Base-by-base conservation (phyloP, 2,329 filamentous ascomycete genomes). In the Aspergillus pseudoterreus region DNA sequence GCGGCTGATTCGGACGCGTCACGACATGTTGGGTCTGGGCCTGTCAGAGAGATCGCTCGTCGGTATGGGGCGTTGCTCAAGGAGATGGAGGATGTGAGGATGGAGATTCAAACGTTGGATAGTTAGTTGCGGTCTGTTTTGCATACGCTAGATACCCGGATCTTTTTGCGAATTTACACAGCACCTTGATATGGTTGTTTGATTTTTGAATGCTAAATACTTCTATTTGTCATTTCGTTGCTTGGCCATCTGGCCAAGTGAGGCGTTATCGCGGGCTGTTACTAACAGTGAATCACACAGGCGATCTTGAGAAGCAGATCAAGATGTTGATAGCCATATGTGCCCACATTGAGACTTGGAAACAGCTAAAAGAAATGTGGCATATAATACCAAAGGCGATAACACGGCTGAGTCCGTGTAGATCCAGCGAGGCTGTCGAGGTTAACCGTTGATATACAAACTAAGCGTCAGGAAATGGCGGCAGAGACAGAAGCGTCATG, bases 41-140 rank as follows among this genome's bases (percentile, higher is more conserved):
- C 66, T 1, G 67, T 75, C 57, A 56, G 53, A 27, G 68, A 69
- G 49, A 68, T 75, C 50, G 68, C 71, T 24, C 66, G 61, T 42
- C 64, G 66, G 38, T 75, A 74, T 62, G 68, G 66, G 4, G 52
- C 59, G 15, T 57, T 75, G 43, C 63, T 67, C 1, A 62, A 59
- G 48, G 71, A 75, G 49, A 64, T 72, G 6, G 72, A 74, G 43
- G 54, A 54, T 4, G 50, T 57, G 24, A 55, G 48, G 19, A 47
- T 44, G 39, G 60, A 59, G 55, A 69, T 72, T 35, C 58, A 63
- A 56, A 61, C 61, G 33, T 51, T 72, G 47, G 53, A 53, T 45
- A 43, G 47, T 12, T 39, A 52, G 39, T 43, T 8, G n/a, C 35
- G 17, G 46, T 43, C 47, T 15, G 27, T 49, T 36, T 50, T 24